A percentile compares a stretch with the other conserved stretches of the same genome.
phyloP scores from a whole-genome alignment of 106 monocot genomes.

The Vanilla planifolia region DNA sequence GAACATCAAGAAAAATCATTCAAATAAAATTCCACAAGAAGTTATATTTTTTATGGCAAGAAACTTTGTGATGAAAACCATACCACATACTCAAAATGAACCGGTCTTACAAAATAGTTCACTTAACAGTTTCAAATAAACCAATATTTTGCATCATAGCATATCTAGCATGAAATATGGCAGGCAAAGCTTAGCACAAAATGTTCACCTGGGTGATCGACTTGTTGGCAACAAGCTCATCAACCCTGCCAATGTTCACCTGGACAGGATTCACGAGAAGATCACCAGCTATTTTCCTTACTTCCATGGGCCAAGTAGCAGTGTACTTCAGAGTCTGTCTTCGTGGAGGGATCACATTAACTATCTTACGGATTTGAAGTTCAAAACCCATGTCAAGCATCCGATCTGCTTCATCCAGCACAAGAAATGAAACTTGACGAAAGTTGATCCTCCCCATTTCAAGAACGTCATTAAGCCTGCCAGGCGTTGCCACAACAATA shows the following conservation, averaged over 20 bases:
- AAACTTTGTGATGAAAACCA: no score
- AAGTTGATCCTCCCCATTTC: constrained; percentile 48
- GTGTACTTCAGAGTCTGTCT: constrained; percentile 76
- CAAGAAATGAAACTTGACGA: constrained; percentile 53
- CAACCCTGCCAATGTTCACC: constrained; percentile 58
- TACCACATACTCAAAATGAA: no score
- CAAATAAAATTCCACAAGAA: no score
- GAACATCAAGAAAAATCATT: no score
- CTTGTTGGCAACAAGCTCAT: constrained; percentile 68
- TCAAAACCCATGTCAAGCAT: constrained; percentile 87
- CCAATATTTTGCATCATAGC: no score
- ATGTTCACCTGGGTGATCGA: constrained; percentile 67
- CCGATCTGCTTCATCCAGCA: constrained; percentile 72
- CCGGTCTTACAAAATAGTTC: no score
- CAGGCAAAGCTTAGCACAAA: no score
- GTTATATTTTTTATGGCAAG: no score
- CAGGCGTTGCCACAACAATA: constrained; percentile 64
- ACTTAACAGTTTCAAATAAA: no score
- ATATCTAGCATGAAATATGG: no score
- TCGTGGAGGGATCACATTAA: constrained; percentile 40
- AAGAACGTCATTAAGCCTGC: constrained; percentile 59
- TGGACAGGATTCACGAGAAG: constrained; percentile 50
- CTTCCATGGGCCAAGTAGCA: constrained; percentile 72
- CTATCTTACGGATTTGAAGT: constrained; percentile 56
- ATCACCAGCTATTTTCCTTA: constrained; percentile 58